A percentile compares a stretch with the other conserved stretches of the same genome.
Evolutionary conservation across 495 filamentous ascomycete species (phyloP).

Genomic region (Aspergillus incahuasiensis): DNA sequence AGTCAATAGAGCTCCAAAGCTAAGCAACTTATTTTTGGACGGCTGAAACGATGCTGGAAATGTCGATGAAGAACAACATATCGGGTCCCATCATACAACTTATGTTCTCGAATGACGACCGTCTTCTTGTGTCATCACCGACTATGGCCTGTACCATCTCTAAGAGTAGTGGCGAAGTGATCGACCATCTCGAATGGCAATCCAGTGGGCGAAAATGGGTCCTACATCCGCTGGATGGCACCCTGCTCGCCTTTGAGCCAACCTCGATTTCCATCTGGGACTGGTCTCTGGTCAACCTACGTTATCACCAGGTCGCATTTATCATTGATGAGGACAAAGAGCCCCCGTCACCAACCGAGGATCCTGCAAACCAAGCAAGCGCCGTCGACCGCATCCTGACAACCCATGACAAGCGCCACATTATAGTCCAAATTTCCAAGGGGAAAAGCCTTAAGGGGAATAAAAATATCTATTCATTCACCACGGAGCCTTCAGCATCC

Average conservation of each 20-base stretch:
- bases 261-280: too few species aligned
- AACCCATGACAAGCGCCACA: background rate
- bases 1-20: background rate
- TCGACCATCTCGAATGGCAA: too few species aligned
- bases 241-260: too few species aligned
- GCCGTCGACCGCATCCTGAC: background rate
- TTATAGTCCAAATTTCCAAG: background rate
- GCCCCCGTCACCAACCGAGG: too few species aligned
- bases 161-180: too few species aligned
- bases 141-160: background rate
- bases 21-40: background rate
- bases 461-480: background rate
- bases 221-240: too few species aligned
- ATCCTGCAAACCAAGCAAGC: background rate
- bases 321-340: too few species aligned
- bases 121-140: background rate
- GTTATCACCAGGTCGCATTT: too few species aligned
- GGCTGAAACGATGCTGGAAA: background rate
- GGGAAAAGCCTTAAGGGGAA: background rate
- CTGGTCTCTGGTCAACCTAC: too few species aligned
- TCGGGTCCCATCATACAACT: background rate
- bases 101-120: background rate
- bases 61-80: background rate
- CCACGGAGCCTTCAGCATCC: too few species aligned
- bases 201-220: too few species aligned